A percentile compares a stretch with the other conserved stretches of the same genome.
Conservation (phyloP, 129 eudicot species). For the Flaveria linearis region DNA sequence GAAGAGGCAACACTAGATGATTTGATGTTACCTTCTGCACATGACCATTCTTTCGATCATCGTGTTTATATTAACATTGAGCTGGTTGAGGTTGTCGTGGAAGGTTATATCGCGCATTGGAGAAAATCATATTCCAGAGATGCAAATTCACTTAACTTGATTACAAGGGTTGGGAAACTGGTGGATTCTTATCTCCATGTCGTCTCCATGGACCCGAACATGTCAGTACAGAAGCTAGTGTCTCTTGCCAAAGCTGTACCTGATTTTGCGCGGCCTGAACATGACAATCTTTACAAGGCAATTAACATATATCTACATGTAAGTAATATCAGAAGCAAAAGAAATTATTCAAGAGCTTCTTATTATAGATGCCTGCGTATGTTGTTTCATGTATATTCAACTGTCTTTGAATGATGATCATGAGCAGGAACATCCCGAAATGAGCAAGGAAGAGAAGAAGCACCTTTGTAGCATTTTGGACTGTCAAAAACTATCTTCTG, state of each 20-base stretch:
- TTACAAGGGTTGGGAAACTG: constrained; percentile 56
- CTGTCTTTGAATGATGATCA: constrained; percentile 6
- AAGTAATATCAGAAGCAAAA: background rate
- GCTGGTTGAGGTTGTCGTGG: constrained; percentile 52
- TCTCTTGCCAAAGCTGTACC: constrained; percentile 71
- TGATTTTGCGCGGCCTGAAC: constrained; percentile 56
- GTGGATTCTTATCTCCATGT: constrained; percentile 66
- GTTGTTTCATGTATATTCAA: background rate
- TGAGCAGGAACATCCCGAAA: constrained; percentile 69
- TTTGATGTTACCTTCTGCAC: constrained; percentile 42
- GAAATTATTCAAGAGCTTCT: background rate
- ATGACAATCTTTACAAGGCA: constrained; percentile 78
- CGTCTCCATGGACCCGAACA: constrained; percentile 50
- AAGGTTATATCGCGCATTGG: constrained; percentile 61
- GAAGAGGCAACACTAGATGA: constrained; percentile 63
- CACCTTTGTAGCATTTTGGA: constrained; percentile 65
- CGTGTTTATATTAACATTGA: constrained; percentile 49
- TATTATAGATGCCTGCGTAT: background rate
- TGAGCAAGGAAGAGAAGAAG: constrained; percentile 78
- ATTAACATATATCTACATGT: constrained; percentile 66
- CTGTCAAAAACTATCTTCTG: constrained; percentile 68
- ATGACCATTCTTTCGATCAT: constrained; percentile 27
- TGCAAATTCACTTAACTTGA: constrained; percentile 26
- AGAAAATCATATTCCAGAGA: constrained; percentile 44
- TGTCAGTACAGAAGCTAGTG: constrained; percentile 53